These are phyloP conservation scores for Plasmodium adleri DNA, from an alignment of 169 alveolate genomes.

Conservation along the genomic window DNA sequence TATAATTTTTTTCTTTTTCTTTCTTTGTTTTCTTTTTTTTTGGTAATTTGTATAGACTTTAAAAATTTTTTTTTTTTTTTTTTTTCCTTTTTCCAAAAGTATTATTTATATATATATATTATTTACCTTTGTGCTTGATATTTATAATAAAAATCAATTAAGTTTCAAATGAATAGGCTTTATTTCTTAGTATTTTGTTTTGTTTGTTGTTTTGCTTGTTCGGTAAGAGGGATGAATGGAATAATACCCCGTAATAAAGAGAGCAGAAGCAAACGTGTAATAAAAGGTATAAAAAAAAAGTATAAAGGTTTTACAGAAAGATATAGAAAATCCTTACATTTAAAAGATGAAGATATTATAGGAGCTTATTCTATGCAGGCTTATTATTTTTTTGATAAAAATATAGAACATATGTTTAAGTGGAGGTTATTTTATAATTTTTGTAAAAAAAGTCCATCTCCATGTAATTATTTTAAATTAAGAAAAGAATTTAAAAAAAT, in stretches of 20 bases:
- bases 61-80: too few species aligned
- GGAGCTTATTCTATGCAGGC: constrained; percentile 44
- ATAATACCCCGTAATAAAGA: background rate
- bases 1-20: too few species aligned
- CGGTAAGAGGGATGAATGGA: background rate
- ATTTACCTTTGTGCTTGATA: too few species aligned
- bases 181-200: background rate
- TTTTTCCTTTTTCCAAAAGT: too few species aligned
- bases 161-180: background rate
- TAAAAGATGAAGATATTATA: constrained; percentile 17
- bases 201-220: background rate
- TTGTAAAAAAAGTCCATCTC: background rate
- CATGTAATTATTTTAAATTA: constrained; percentile 9
- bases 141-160: too few species aligned
- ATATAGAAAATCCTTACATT: constrained; percentile 10
- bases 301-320: background rate
- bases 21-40: too few species aligned
- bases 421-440: constrained; percentile 40
- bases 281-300: background rate
- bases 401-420: constrained; percentile 36
- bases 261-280: background rate
- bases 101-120: too few species aligned
- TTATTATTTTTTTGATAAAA: constrained; percentile 10
- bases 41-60: too few species aligned
- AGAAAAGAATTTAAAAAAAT: constrained; percentile 11